phyloP scores from a whole-genome alignment of 208 protist species.

The Trypanosoma avium region DNA sequence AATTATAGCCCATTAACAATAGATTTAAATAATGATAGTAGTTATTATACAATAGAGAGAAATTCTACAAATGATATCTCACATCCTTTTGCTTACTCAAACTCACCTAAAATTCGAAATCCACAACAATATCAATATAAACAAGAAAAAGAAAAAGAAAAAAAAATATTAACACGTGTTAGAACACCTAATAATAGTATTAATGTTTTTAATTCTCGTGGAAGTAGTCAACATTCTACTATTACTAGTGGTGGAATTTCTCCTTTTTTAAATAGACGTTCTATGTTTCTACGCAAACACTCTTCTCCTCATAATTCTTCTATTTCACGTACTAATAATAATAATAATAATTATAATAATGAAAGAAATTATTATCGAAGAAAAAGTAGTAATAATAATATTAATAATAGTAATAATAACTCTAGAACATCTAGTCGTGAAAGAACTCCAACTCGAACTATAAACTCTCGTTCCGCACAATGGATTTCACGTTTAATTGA shows the following conservation, averaged over 20 bases:
- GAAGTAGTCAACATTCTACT: not conserved
- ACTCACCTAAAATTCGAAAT: not conserved
- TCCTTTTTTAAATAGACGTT: conserved; percentile 8
- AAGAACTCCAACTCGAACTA: not conserved
- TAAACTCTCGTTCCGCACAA: conserved; percentile 12
- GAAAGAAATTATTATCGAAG: no score
- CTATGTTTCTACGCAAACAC: conserved; percentile 9
- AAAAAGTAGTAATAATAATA: no score
- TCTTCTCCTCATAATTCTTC: not conserved
- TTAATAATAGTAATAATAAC: not conserved
- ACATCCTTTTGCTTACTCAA: not conserved
- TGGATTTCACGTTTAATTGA: conserved; percentile 29
- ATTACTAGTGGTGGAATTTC: not conserved
- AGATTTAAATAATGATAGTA: conserved; percentile 10
- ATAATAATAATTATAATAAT: not conserved
- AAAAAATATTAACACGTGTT: no score
- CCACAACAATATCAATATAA: not conserved
- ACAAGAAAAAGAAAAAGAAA: not conserved
- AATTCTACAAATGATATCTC: no score
- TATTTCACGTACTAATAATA: not conserved
- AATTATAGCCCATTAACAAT: conserved; percentile 12
- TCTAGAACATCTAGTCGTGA: not conserved
- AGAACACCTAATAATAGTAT: no score
- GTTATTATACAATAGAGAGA: no score
- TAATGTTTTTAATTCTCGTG: not conserved